These are phyloP conservation scores for Eucalyptus decipiens DNA, from an alignment of 345 rosid species.

Conservation along the genomic window DNA sequence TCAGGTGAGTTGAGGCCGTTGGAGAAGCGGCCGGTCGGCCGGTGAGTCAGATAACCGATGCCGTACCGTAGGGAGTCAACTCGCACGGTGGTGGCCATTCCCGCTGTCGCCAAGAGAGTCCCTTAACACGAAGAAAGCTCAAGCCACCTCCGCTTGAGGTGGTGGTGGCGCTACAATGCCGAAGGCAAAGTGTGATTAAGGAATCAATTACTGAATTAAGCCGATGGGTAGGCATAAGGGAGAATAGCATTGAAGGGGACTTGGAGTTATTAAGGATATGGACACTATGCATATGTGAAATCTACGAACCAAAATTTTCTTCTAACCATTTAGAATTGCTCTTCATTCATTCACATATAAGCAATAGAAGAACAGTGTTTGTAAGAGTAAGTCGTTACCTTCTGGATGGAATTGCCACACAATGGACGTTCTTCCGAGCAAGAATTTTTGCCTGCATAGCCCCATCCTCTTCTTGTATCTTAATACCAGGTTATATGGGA, in stretches of 20 bases:
- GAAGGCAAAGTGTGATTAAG: neutral
- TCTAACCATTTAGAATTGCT: neutral
- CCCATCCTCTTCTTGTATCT: neutral
- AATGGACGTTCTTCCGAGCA: neutral
- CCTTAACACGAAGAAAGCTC: neutral
- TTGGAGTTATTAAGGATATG: neutral
- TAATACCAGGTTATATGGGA: neutral
- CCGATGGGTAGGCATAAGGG: neutral
- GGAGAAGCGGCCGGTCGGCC: neutral
- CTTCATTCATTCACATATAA: fast-evolving
- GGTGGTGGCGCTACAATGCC: neutral
- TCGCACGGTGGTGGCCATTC: neutral
- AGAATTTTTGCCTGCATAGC: neutral
- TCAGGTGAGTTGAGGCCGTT: neutral
- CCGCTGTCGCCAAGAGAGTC: neutral
- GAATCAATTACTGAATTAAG: neutral
- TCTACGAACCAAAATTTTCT: neutral
- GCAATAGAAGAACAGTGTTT: neutral
- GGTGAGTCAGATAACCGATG: neutral
- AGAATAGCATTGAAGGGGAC: neutral
- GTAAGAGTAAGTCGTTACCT: neutral
- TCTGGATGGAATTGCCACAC: neutral
- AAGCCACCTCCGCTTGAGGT: neutral
- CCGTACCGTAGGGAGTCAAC: neutral
- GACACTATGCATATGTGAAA: neutral